A percentile compares a stretch with the other conserved stretches of the same genome.
phyloP scores from a whole-genome alignment of 805 yeast species.

The Brettanomyces anomalus region DNA sequence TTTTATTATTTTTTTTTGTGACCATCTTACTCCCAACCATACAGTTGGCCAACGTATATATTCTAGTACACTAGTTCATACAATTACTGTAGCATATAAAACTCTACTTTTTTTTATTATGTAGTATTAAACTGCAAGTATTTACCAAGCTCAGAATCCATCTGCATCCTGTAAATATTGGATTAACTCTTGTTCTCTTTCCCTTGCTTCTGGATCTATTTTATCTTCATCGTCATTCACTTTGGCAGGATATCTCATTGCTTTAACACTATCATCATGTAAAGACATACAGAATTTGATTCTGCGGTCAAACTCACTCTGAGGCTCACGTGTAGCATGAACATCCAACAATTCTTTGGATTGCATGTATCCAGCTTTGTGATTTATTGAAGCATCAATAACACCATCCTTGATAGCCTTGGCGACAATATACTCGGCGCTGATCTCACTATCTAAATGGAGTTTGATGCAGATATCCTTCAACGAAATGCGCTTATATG shows the following conservation, averaged over 20 bases:
- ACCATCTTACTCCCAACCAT: too few species aligned
- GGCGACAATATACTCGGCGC: conserved; percentile 94
- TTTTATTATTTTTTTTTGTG: too few species aligned
- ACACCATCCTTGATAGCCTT: conserved; percentile 97
- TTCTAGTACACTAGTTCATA: too few species aligned
- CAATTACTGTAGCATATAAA: too few species aligned
- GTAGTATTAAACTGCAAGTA: too few species aligned
- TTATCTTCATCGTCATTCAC: conserved; percentile 41
- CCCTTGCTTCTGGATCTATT: conserved; percentile 45
- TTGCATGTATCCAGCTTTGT: conserved; percentile 85
- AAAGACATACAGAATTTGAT: conserved; percentile 83
- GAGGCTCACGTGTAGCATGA: conserved; percentile 84
- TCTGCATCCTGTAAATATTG: conserved; percentile 42
- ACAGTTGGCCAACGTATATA: too few species aligned
- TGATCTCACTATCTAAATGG: conserved; percentile 87
- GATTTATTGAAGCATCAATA: conserved; percentile 89
- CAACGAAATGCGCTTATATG: conserved; percentile 84
- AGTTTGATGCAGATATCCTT: conserved; percentile 90
- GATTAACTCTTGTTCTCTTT: conserved; percentile 38
- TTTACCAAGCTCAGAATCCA: conserved; percentile 24
- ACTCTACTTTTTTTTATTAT: too few species aligned
- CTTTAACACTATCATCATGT: conserved; percentile 87
- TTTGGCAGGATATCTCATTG: conserved; percentile 83
- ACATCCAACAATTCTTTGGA: conserved; percentile 79
- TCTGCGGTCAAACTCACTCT: conserved; percentile 82